Evolutionary conservation across 495 filamentous ascomycete genomes (phyloP).

Genomic region (Aeminium ludgeri): DNA sequence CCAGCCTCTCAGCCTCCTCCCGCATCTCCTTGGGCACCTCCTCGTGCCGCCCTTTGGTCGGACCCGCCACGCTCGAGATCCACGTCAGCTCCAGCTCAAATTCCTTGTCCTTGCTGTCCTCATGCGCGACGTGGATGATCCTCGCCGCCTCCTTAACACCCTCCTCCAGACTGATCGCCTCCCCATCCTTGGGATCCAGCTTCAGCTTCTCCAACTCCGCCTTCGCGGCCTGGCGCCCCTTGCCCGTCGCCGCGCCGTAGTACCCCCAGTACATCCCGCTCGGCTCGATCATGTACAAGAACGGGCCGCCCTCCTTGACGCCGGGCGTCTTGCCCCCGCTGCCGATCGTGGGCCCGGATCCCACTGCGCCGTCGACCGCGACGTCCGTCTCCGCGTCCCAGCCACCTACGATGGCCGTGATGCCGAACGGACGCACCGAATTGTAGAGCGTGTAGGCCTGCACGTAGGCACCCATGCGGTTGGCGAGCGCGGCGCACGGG

Average conservation of each 20-base stretch:
- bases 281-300: constrained; percentile 95
- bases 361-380: constrained; percentile 75
- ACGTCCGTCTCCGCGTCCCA: constrained; percentile 73
- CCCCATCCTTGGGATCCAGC: constrained; percentile 44
- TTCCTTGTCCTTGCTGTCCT: constrained; percentile 96
- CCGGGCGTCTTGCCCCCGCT: constrained; percentile 63
- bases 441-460: constrained; percentile 96
- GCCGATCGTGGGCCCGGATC: constrained; percentile 55
- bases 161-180: constrained; percentile 52
- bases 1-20: constrained; percentile 67
- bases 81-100: constrained; percentile 99
- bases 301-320: constrained; percentile 69
- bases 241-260: constrained; percentile 92
- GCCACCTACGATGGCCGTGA: constrained; percentile 84
- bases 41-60: constrained; percentile 79
- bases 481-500: constrained; percentile 65
- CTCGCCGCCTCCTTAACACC: constrained; percentile 91
- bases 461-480: constrained; percentile 83
- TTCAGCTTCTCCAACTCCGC: constrained; percentile 95
- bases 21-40: constrained; percentile 77
- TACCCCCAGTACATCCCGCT: constrained; percentile 97
- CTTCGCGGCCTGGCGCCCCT: constrained; percentile 89
- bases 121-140: constrained; percentile 92
- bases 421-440: constrained; percentile 86
- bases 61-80: constrained; percentile 66